A percentile compares a stretch with the other conserved stretches of the same genome.
Conservation (phyloP, 176 grass and related monocot genomes). For the Cymbopogon citratus region DNA sequence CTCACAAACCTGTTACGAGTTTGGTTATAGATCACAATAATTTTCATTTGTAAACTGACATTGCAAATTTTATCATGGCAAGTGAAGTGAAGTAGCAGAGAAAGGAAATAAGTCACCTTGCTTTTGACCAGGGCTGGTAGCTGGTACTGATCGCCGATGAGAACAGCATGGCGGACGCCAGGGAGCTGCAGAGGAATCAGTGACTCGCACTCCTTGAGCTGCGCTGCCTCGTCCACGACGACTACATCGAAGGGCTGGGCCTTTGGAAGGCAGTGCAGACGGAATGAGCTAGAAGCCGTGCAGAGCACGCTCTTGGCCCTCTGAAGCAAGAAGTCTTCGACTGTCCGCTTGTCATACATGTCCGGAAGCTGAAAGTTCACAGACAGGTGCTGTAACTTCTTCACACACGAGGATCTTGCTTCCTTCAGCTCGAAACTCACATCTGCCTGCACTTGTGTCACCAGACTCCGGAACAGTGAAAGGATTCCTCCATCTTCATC, state of each 20-base stretch:
- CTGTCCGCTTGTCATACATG: background rate
- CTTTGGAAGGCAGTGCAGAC: slow-evolving; percentile 1
- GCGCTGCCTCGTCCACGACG: slow-evolving; percentile 71
- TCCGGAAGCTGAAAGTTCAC: slow-evolving; percentile 17
- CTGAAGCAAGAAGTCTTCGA: slow-evolving; percentile 42
- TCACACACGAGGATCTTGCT: background rate
- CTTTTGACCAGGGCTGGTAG: slow-evolving; percentile 66
- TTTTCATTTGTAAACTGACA: background rate
- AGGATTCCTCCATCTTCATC: background rate
- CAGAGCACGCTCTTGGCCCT: slow-evolving; percentile 47
- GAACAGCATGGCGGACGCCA: slow-evolving; percentile 36
- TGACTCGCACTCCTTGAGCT: slow-evolving; percentile 76
- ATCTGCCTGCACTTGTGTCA: background rate
- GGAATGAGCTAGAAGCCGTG: slow-evolving; percentile 48
- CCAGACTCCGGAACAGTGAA: slow-evolving; percentile 2
- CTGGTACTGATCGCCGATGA: slow-evolving; percentile 70
- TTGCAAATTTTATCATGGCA: background rate
- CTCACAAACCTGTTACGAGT: slow-evolving; percentile 27
- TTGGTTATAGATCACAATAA: background rate
- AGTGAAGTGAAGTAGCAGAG: background rate
- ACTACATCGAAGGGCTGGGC: slow-evolving; percentile 40
- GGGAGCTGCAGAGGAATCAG: slow-evolving; percentile 56
- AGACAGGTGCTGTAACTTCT: slow-evolving; percentile 7
- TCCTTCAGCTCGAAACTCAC: slow-evolving; percentile 18
- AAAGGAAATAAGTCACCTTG: slow-evolving; percentile 21